phyloP scores from a whole-genome alignment of 768 basidiomycete genomes.

The Leccinum subgranulosum region DNA sequence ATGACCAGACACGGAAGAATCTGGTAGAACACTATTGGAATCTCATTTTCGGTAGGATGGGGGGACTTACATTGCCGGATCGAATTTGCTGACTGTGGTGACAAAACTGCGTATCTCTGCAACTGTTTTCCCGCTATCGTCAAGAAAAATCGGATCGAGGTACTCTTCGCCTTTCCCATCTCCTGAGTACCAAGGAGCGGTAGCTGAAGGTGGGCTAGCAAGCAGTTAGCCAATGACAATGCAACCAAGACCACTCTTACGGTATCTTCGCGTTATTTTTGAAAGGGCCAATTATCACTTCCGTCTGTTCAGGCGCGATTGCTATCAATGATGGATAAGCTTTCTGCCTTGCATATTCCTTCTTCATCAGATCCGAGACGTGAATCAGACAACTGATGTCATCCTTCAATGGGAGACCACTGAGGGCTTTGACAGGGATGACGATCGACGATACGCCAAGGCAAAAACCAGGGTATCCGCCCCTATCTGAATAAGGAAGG shows the following conservation, averaged over 20 bases:
- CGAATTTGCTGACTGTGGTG: neutral
- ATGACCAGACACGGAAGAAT: constrained; percentile 4
- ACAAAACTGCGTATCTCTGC: neutral
- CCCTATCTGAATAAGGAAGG: neutral
- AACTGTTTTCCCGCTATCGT: neutral
- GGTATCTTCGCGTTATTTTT: neutral
- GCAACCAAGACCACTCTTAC: neutral
- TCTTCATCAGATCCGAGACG: neutral
- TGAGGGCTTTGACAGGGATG: neutral
- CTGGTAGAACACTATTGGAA: neutral
- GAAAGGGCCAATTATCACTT: neutral
- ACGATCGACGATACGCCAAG: neutral
- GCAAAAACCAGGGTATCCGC: neutral
- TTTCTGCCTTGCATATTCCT: neutral
- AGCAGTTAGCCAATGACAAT: neutral
- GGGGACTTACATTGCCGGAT: neutral
- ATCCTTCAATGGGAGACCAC: neutral
- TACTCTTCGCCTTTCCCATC: constrained; percentile 1
- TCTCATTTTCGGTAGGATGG: neutral
- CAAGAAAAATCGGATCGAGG: neutral
- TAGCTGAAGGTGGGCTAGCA: neutral
- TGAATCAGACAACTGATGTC: neutral
- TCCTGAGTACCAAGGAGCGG: neutral
- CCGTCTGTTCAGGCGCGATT: neutral
- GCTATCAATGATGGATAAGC: neutral